Percentiles rank a stretch among this genome's conserved stretches.
These are phyloP conservation scores for Alternaria infectoria DNA, from an alignment of 2,329 filamentous ascomycete species.

Conservation along the genomic window DNA sequence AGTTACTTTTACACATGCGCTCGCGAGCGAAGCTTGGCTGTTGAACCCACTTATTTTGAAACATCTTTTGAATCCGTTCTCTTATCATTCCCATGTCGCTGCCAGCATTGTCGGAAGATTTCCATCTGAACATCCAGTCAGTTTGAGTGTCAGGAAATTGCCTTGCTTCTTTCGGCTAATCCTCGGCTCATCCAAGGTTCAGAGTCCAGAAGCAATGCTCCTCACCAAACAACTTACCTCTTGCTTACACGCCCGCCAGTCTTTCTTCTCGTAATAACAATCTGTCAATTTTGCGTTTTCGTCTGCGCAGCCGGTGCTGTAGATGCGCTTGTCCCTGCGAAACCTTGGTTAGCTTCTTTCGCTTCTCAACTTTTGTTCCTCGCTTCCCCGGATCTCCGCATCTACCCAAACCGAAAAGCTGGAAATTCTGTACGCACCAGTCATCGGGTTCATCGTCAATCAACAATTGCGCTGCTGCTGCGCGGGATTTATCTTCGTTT, in stretches of 20 bases:
- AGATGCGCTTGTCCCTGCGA: slow-evolving; percentile 92
- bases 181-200: slow-evolving; percentile 39
- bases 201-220: slow-evolving; percentile 3
- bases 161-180: slow-evolving; percentile 1
- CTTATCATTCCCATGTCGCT: slow-evolving; percentile 82
- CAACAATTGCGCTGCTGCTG: slow-evolving; percentile 49
- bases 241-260: slow-evolving; percentile 86
- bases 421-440: slow-evolving; percentile 66
- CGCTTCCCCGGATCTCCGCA: slow-evolving; percentile 8
- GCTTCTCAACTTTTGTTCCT: neutral
- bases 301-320: slow-evolving; percentile 90
- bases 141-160: accelerated
- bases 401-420: neutral
- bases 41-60: slow-evolving; percentile 32
- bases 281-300: slow-evolving; percentile 92
- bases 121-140: slow-evolving; percentile 72
- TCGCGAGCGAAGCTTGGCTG: neutral
- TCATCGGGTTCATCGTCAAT: slow-evolving; percentile 92
- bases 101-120: slow-evolving; percentile 89
- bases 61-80: slow-evolving; percentile 79
- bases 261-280: slow-evolving; percentile 94
- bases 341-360: slow-evolving; percentile 24
- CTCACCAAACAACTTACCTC: too few species aligned
- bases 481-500: slow-evolving; percentile 58
- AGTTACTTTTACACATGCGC: neutral